phyloP scores from a whole-genome alignment of 2,329 filamentous ascomycete species.

The Xylaria sp. region DNA sequence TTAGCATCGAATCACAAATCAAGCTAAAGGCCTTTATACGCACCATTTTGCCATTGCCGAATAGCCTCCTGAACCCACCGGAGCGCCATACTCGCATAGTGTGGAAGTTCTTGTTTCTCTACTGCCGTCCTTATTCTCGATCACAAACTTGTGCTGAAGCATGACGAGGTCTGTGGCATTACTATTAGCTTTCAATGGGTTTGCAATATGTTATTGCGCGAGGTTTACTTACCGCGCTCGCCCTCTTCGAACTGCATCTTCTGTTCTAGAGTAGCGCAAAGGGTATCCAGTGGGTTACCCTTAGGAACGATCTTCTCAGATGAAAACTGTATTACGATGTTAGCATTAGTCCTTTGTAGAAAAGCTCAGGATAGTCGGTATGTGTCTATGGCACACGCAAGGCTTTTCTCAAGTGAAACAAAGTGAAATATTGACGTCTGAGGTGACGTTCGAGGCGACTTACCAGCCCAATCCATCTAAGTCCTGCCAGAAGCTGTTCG shows the following conservation, averaged over 20 bases:
- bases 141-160: slow-evolving; percentile 78
- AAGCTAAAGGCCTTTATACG: background rate
- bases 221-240: slow-evolving; percentile 62
- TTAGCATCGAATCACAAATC: slow-evolving; percentile 51
- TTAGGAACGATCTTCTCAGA: slow-evolving; percentile 25
- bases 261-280: slow-evolving; percentile 87
- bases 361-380: too few relatives aligned
- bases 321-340: slow-evolving; percentile 16
- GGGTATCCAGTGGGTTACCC: slow-evolving; percentile 89
- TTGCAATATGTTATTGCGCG: background rate
- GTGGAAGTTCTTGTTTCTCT: slow-evolving; percentile 83
- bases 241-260: slow-evolving; percentile 89
- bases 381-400: background rate
- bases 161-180: slow-evolving; percentile 12
- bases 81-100: slow-evolving; percentile 78
- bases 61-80: slow-evolving; percentile 73
- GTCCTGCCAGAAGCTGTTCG: slow-evolving; percentile 74
- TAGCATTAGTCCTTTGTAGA: slow-evolving; percentile 43
- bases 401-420: background rate
- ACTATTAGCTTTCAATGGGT: slow-evolving; percentile 54
- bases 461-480: slow-evolving; percentile 66
- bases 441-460: background rate
- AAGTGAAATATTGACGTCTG: background rate
- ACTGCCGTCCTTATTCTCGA: slow-evolving; percentile 82
- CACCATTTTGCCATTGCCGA: slow-evolving; percentile 78